A percentile compares a stretch with the other conserved stretches of the same genome.
Evolutionary conservation across 305 asterid genomes (phyloP).

Genomic region (Fraxinus xanthoxyloides): DNA sequence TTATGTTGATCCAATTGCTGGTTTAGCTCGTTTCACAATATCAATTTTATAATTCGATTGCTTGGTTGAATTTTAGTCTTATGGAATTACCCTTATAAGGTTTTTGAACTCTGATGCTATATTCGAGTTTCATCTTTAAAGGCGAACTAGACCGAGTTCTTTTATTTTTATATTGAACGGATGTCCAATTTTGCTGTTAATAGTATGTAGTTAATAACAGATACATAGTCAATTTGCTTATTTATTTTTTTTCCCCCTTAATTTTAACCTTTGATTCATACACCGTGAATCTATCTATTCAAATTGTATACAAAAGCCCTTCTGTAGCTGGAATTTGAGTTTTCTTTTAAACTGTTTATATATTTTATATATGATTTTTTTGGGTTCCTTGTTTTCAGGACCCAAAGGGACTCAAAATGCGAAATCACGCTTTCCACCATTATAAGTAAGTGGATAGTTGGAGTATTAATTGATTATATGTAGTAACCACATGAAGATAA

Average conservation of each 20-base stretch:
- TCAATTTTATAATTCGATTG: background rate
- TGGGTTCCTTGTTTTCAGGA: slow-evolving; percentile 50
- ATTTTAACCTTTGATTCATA: background rate
- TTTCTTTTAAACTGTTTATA: background rate
- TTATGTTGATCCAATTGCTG: background rate
- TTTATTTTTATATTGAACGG: background rate
- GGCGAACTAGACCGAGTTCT: background rate
- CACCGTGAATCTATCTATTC: background rate
- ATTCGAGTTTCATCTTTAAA: background rate
- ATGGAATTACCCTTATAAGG: background rate
- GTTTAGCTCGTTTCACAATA: background rate
- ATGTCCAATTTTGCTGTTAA: background rate
- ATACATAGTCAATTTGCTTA: background rate
- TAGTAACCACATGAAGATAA: slow-evolving; percentile 9
- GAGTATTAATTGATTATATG: background rate
- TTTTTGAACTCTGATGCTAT: background rate
- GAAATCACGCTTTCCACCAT: slow-evolving; percentile 90
- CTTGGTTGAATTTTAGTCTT: background rate
- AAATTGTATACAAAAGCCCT: background rate
- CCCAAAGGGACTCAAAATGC: slow-evolving; percentile 92
- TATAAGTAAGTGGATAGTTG: slow-evolving; percentile 56
- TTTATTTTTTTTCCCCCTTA: background rate
- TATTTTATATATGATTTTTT: slow-evolving; percentile 7
- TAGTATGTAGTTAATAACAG: too few relatives aligned
- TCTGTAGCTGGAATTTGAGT: background rate